A percentile compares a stretch with the other conserved stretches of the same genome.
Evolutionary conservation across 2,329 filamentous ascomycete genomes (phyloP).

Genomic region (Fusarium nygamai): DNA sequence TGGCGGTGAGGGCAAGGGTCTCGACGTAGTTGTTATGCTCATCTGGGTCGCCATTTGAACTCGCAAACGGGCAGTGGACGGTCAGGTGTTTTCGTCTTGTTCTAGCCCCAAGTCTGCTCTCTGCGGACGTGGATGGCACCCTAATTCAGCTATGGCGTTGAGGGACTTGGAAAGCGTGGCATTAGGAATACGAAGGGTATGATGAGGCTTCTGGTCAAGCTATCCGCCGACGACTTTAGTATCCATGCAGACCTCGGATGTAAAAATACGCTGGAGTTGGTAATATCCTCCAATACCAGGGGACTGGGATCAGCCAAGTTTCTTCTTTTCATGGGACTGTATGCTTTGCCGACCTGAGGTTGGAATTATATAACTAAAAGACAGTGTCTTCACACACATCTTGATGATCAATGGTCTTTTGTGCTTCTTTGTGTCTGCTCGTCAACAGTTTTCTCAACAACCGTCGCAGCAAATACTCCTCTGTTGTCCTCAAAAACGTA

Average conservation of each 20-base stretch:
- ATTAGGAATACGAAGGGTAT: slow-evolving; percentile 40
- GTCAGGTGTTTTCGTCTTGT: slow-evolving; percentile 5
- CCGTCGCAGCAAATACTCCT: background rate
- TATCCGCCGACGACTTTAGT: slow-evolving; percentile 32
- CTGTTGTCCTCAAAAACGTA: background rate
- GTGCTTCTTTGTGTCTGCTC: background rate
- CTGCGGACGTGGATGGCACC: slow-evolving; percentile 32
- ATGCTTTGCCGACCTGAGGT: background rate
- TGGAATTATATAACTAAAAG: background rate
- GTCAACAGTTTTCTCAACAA: background rate
- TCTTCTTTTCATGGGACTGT: background rate
- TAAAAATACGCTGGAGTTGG: slow-evolving; percentile 40
- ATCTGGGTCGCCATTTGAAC: slow-evolving; percentile 79
- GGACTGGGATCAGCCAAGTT: slow-evolving; percentile 17
- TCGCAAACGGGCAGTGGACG: background rate
- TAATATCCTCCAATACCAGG: slow-evolving; percentile 28
- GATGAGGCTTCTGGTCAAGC: slow-evolving; percentile 39
- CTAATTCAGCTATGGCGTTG: slow-evolving; percentile 44
- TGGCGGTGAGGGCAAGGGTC: slow-evolving; percentile 70
- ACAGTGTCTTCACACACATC: background rate
- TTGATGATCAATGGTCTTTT: background rate
- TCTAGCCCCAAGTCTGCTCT: slow-evolving; percentile 17
- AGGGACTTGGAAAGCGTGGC: slow-evolving; percentile 41
- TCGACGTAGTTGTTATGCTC: slow-evolving; percentile 76
- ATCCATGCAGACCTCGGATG: slow-evolving; percentile 43